These are phyloP conservation scores for Pseudoperonospora humuli DNA, from an alignment of 352 stramenopile genomes.

Conservation along the genomic window DNA sequence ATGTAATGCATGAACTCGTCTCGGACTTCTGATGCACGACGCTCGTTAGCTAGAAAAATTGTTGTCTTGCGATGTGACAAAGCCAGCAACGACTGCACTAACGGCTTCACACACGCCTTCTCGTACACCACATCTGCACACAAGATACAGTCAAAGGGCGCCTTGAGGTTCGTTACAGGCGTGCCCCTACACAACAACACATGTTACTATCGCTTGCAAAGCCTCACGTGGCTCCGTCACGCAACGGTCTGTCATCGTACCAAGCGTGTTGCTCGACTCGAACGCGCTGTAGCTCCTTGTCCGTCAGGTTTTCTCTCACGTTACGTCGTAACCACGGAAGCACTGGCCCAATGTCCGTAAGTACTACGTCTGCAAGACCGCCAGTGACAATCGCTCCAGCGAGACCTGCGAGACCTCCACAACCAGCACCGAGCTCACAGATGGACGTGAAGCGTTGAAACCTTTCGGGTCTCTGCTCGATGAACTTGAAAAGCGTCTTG, in stretches of 20 bases:
- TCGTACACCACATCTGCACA: constrained; percentile 81
- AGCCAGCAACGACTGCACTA: constrained; percentile 74
- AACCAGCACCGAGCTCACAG: constrained; percentile 70
- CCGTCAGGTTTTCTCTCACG: constrained; percentile 50
- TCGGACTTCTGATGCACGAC: constrained; percentile 46
- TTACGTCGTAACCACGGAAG: constrained; percentile 73
- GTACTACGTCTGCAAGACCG: constrained; percentile 52
- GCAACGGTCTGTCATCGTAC: constrained; percentile 6
- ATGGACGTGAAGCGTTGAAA: constrained; percentile 58
- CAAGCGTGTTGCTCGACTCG: constrained; percentile 51
- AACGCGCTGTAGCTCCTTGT: constrained; percentile 50
- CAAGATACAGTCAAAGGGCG: constrained; percentile 75
- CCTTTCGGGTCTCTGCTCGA: constrained; percentile 44
- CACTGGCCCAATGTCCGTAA: constrained; percentile 74
- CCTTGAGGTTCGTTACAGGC: constrained; percentile 35
- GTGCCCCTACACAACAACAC: constrained; percentile 41
- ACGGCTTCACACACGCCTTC: constrained; percentile 58
- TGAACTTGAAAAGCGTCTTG: constrained; percentile 82
- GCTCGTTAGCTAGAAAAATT: constrained; percentile 72
- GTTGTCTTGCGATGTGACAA: constrained; percentile 71
- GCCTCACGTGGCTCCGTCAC: not conserved
- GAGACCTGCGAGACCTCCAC: constrained; percentile 64
- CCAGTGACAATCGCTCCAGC: constrained; percentile 55
- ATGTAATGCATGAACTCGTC: constrained; percentile 63
- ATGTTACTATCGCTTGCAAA: not conserved